These are phyloP conservation scores for Cyclospora cayetanensis DNA, from an alignment of 169 alveolate genomes.

Conservation along the genomic window DNA sequence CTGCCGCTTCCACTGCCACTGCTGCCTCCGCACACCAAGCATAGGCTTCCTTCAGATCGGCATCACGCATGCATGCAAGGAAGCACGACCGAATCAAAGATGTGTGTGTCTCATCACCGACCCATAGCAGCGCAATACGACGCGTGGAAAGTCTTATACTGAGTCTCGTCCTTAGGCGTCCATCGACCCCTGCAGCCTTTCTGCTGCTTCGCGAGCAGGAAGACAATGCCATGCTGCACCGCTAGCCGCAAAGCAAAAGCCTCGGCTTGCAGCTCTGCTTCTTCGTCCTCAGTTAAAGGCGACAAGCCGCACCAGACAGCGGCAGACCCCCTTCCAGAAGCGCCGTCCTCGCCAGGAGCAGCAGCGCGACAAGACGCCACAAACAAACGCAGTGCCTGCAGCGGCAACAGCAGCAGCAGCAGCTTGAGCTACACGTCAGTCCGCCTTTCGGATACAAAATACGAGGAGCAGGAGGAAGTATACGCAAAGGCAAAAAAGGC, in stretches of 20 bases:
- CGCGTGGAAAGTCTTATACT: constrained; percentile 48
- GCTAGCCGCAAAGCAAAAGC: constrained; percentile 19
- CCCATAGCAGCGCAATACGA: constrained; percentile 59
- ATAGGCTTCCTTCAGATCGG: no score
- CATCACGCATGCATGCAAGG: no score
- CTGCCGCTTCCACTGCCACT: no score
- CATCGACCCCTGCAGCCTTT: constrained; percentile 15
- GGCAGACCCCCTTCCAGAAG: not conserved
- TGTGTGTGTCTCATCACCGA: no score
- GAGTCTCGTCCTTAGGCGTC: constrained; percentile 25
- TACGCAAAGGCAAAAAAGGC: no score
- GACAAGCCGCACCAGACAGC: no score
- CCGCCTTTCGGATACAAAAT: no score
- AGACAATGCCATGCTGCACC: constrained; percentile 39
- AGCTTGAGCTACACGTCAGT: no score
- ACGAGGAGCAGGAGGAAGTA: no score
- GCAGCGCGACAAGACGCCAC: not conserved
- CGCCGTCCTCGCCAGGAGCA: not conserved
- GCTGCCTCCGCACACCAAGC: no score
- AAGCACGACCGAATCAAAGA: no score
- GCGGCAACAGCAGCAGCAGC: not conserved
- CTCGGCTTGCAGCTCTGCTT: constrained; percentile 49
- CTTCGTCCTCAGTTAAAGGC: constrained; percentile 9
- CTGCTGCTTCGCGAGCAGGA: constrained; percentile 13
- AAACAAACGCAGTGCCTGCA: not conserved